These are phyloP conservation scores for Ilyonectria mors-panacis DNA, from an alignment of 2,329 filamentous ascomycete genomes.

Conservation along the genomic window DNA sequence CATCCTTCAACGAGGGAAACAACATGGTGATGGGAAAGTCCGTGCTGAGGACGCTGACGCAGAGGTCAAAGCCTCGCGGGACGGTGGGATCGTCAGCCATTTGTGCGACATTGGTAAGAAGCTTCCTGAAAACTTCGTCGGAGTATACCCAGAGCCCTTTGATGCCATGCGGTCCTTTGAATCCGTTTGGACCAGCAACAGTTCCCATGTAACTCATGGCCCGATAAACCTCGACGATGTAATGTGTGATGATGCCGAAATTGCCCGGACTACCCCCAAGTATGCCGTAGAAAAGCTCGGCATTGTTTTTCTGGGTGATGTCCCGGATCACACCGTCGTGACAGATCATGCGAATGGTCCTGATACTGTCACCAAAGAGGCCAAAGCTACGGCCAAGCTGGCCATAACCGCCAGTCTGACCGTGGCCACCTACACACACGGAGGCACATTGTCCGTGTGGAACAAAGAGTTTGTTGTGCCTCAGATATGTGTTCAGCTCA, in stretches of 20 bases:
- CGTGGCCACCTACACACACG: conserved; percentile 63
- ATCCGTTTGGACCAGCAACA: conserved; percentile 26
- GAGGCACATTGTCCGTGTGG: conserved; percentile 62
- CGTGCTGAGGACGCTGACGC: conserved; percentile 62
- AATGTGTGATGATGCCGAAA: conserved; percentile 69
- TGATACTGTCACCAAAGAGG: conserved; percentile 67
- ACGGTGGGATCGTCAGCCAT: conserved; percentile 61
- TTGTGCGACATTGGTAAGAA: conserved; percentile 58
- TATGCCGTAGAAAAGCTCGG: conserved; percentile 72
- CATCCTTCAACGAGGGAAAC: conserved; percentile 54
- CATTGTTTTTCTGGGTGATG: conserved; percentile 63
- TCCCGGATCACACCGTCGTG: conserved; percentile 61
- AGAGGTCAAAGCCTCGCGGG: conserved; percentile 63
- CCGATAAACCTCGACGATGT: conserved; percentile 60
- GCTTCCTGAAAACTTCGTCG: conserved; percentile 53
- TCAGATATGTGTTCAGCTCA: conserved; percentile 60
- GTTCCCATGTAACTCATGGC: conserved; percentile 55
- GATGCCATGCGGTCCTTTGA: conserved; percentile 47
- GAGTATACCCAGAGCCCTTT: conserved; percentile 60
- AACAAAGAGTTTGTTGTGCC: conserved; percentile 59
- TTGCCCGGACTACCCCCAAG: conserved; percentile 71
- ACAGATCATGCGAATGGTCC: conserved; percentile 64
- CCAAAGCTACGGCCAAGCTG: conserved; percentile 65
- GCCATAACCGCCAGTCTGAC: conserved; percentile 64
- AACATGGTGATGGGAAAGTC: conserved; percentile 55